phyloP scores from a whole-genome alignment of 169 alveolate species.

The Cardiosporidium cionae region DNA sequence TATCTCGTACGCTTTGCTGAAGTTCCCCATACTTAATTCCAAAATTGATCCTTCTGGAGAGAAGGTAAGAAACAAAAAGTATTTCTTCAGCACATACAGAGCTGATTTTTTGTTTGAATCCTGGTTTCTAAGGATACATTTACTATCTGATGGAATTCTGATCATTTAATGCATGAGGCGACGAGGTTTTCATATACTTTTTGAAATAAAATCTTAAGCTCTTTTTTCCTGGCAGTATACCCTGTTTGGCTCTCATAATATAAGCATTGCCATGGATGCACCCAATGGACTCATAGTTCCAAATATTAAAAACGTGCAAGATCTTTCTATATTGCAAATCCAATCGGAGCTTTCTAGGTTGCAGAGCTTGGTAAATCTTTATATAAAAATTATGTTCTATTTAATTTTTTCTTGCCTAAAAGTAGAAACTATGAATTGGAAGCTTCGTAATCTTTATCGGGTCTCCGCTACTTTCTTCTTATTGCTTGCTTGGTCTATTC shows the following conservation, averaged over 20 bases:
- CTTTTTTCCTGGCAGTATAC: constrained; percentile 13
- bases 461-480: neutral
- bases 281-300: constrained; percentile 88
- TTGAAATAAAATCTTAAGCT: neutral
- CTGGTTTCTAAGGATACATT: neutral
- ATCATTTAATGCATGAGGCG: neutral
- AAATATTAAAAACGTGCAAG: constrained; percentile 77
- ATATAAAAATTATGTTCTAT: neutral
- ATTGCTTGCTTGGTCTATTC: neutral
- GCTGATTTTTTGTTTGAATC: neutral
- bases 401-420: neutral
- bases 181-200: too few species aligned
- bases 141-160: neutral
- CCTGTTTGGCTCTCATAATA: constrained; percentile 69
- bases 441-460: neutral
- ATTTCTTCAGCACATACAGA: neutral
- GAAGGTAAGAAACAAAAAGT: neutral
- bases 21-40: constrained; percentile 76
- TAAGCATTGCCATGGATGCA: constrained; percentile 84
- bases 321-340: constrained; percentile 68
- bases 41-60: constrained; percentile 42
- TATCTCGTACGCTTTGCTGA: constrained; percentile 67
- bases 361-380: constrained; percentile 52
- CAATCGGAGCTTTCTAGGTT: constrained; percentile 68
- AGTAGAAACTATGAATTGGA: neutral